phyloP scores from a whole-genome alignment of 306 rosid species.

The Trifolium dubium region DNA sequence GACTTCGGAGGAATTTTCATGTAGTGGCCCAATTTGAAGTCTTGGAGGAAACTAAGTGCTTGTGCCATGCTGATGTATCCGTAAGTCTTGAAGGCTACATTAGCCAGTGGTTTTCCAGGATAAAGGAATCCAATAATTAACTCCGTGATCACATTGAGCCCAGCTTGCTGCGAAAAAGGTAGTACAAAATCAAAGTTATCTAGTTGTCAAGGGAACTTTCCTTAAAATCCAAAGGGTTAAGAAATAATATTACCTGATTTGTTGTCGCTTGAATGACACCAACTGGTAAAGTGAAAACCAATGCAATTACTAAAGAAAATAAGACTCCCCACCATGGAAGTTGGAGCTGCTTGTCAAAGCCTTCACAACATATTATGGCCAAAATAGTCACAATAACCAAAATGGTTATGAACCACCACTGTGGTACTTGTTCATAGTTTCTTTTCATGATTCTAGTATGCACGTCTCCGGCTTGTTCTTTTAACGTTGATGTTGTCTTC shows the following conservation, averaged over 20 bases:
- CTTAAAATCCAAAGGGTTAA: not conserved
- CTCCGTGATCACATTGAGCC: conserved; percentile 80
- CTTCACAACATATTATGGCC: conserved; percentile 58
- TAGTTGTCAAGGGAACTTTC: too few species aligned
- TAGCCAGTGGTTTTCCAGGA: conserved; percentile 86
- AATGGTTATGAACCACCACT: conserved; percentile 75
- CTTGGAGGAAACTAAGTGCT: conserved; percentile 59
- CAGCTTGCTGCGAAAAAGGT: conserved; percentile 60
- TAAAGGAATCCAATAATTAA: conserved; percentile 70
- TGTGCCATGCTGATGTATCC: conserved; percentile 84
- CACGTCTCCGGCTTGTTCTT: conserved; percentile 54
- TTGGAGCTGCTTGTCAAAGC: conserved; percentile 78
- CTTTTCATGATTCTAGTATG: conserved; percentile 80
- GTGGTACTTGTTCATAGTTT: conserved; percentile 75
- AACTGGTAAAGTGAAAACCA: conserved; percentile 73
- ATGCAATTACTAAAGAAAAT: conserved; percentile 59
- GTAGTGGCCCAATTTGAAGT: conserved; percentile 84
- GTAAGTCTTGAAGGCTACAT: conserved; percentile 82
- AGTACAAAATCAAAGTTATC: not conserved
- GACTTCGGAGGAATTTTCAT: conserved; percentile 87
- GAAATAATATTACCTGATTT: conserved; percentile 47
- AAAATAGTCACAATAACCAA: conserved; percentile 47
- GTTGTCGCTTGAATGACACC: conserved; percentile 90
- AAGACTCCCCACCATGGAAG: conserved; percentile 92
- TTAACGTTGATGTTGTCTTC: conserved; percentile 48